Evolutionary conservation across 306 rosid species (phyloP).

Genomic region (Psophocarpus tetragonolobus): DNA sequence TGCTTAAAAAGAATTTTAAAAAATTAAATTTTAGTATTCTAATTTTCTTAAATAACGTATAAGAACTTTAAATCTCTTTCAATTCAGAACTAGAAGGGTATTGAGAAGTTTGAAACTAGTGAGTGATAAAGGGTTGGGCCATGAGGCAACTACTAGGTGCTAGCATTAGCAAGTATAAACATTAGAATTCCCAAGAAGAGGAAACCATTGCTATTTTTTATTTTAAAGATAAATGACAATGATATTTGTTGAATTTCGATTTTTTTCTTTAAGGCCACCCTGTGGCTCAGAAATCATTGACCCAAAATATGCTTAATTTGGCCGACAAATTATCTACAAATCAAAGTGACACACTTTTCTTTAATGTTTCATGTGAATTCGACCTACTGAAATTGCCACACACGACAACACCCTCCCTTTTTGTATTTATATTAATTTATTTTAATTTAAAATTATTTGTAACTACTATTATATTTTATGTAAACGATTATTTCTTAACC

Average conservation of each 20-base stretch:
- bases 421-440: no score
- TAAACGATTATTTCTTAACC: no score
- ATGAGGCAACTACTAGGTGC: neutral
- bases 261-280: conserved; percentile 12
- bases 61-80: no score
- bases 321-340: conserved; percentile 11
- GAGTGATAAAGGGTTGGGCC: neutral
- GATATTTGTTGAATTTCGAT: neutral
- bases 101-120: neutral
- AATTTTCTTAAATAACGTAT: no score
- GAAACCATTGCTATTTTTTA: no score
- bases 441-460: no score
- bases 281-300: conserved; percentile 37
- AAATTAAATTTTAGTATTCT: no score
- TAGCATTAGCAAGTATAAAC: no score
- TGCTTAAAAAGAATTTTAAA: no score
- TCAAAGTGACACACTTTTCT: neutral
- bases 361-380: neutral
- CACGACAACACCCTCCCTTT: neutral
- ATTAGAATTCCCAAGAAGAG: neutral
- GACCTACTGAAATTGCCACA: neutral
- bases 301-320: conserved; percentile 9
- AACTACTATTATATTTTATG: no score
- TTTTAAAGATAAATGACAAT: neutral
- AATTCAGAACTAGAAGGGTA: neutral